Base-by-base conservation (phyloP, 2,329 filamentous ascomycete genomes). In the Trichoderma harzianum region DNA sequence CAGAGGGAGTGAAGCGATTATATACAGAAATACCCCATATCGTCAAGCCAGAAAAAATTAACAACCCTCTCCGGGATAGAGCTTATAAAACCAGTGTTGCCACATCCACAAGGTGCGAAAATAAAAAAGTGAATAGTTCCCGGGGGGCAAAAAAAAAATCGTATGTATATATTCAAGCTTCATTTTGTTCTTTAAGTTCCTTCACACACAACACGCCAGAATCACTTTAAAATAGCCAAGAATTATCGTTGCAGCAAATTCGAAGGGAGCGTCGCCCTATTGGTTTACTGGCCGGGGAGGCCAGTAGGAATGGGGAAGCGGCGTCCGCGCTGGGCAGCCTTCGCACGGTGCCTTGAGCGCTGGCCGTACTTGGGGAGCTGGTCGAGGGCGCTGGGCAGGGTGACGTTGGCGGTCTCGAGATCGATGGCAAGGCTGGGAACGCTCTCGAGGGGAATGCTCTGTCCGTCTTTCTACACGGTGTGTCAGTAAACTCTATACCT, bases 341-440 rank as follows among this genome's bases (percentile, higher is more conserved):
- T 24, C 11, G 64, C 70, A 55, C 64, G 30, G 68, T 71, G 71
- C 60, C 26, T 70, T 8, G 39, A 51, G 53, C 71, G 53, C 21
- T 74, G 61, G 28, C 76, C 77, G 53, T 77, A 78, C 34, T 66
- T 75, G 36, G 80, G 80, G 8, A 82, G 77, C 60, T 78, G 73
- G 39, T 76, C 73, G 11, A 77, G 61, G 6, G 75, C 74, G 7
- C 69, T 69, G 28, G 78, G 73, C 62, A 76, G 76, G 18, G 76
- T 78, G 64, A 78, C 76, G 7, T 77, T 71, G 72, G 80, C 78
- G 36, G 79, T 76, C 70, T 83, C 79, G 18, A 85, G 74, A 7
- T 79, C 77, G 34, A 85, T 62, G 69, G 79, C 76, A 65, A 84
- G 78, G 73, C 83, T 83, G 26, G 80, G 76, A 10, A 78, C 77